Base-by-base conservation (phyloP, 1,139 yeast genomes). In the Maudiozyma humilis region DNA sequence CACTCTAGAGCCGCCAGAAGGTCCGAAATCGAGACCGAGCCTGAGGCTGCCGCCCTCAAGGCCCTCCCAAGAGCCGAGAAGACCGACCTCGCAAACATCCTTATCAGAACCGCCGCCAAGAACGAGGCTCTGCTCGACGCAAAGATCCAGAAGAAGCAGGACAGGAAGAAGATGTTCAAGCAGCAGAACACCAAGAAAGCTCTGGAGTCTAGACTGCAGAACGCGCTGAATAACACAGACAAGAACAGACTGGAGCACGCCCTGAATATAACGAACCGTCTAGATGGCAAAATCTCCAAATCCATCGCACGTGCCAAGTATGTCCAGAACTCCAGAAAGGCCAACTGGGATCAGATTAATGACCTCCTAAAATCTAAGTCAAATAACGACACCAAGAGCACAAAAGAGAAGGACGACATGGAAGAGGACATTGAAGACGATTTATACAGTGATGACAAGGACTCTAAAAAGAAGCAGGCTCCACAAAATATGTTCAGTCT, bases 1-100 rank as follows among this genome's bases (percentile, higher is more conserved):
- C 79, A 74, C 51, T 79, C 88, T 40, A 75, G 91, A 67, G 88
- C 88, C 4, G 89, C 91, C 3, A 77, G 89, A 66, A 72, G 87
- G 60, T 82, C 81, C 3, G 71, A 69, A 44, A 63, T 67, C 32
- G 69, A 64, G 13, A 71, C 64, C 16, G 47, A 40, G 16, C 65
- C 67, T 5, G 82, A 76, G 51, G 72, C 73, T 12, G 73, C 70
- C 50, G 71, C 73, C 16, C 67, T 82, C 39, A 67, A 70, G 20
- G 60, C 65, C 18, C 60, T 80, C 18, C 81, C 86, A 32, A 75
- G 82, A 60, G 67, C 71, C 8, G 81, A 78, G 47, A 70, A 71
- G 42, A 73, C 78, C 25, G 83, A 78, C 48, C 68, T 79, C 18
- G 69, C 78, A 23, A 76, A 79, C 50, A 76, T 84, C 20, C 73